Conservation (phyloP, 371 early-diverging fungal genomes). For the Zychaea mexicana region DNA sequence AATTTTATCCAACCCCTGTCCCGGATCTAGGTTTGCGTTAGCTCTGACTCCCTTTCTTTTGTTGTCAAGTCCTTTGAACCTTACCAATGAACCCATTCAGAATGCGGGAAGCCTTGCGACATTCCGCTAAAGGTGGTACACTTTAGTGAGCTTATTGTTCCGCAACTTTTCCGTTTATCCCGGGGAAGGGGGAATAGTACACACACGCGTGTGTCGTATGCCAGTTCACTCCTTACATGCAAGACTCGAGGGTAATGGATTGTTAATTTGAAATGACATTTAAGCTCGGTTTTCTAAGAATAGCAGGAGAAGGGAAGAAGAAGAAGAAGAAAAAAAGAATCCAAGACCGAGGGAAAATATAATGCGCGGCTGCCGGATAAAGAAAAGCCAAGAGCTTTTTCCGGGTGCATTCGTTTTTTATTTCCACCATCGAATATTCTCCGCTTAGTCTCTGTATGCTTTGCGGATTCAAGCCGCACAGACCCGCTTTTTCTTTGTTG, state of each 20-base stretch:
- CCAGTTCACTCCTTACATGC: no score
- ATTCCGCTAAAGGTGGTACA: slow-evolving; percentile 54
- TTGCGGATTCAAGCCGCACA: background rate
- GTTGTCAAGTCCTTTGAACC: background rate
- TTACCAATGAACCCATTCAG: slow-evolving; percentile 74
- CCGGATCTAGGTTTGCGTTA: slow-evolving; percentile 46
- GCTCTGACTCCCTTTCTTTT: background rate
- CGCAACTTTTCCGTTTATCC: background rate
- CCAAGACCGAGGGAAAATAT: background rate
- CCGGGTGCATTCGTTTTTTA: background rate
- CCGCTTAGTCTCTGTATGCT: background rate
- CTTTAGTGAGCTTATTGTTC: background rate
- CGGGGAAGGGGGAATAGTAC: no score
- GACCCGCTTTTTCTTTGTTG: no score
- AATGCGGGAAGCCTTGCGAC: slow-evolving; percentile 76
- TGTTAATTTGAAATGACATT: slow-evolving; percentile 29
- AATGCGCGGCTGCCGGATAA: no score
- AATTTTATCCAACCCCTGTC: slow-evolving; percentile 71
- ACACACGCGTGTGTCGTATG: no score
- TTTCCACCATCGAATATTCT: background rate
- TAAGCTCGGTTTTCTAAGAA: background rate
- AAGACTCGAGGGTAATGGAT: slow-evolving; percentile 40
- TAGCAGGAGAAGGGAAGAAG: background rate
- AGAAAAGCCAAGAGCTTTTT: no score
- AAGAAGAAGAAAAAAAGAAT: background rate